Conservation (phyloP, 176 grass and related monocot species). For the bread wheat (Triticum aestivum) region DNA sequence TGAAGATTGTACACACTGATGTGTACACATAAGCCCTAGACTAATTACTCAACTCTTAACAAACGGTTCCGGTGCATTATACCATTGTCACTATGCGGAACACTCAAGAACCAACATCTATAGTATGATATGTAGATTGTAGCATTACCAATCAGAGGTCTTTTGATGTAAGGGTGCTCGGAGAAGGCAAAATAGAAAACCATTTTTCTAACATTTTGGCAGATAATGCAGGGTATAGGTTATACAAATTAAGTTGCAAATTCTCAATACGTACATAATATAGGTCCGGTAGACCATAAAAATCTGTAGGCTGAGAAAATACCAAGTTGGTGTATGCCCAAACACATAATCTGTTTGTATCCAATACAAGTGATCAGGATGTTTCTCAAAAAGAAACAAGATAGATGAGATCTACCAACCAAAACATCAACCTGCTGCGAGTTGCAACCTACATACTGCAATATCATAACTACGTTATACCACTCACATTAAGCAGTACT, state of each 20-base stretch:
- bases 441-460: neutral
- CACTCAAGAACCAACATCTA: neutral
- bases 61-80: neutral
- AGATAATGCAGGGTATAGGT: neutral
- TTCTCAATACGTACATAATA: neutral
- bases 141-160: neutral
- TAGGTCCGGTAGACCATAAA: neutral
- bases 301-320: neutral
- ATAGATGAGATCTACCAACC: neutral
- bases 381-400: no score
- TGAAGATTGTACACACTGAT: neutral
- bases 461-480: neutral
- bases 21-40: neutral
- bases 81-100: neutral
- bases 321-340: neutral
- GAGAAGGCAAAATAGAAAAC: neutral
- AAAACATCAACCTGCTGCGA: neutral
- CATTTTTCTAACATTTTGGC: neutral
- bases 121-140: neutral
- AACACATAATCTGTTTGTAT: neutral
- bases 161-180: neutral
- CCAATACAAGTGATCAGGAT: constrained; percentile 1
- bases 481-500: neutral
- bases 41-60: no score
- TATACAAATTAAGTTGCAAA: neutral